Evolutionary conservation across 1,139 yeast species (phyloP), one percentile per base, ranked within the genome.

Genomic region (Candida mesenterica): DNA sequence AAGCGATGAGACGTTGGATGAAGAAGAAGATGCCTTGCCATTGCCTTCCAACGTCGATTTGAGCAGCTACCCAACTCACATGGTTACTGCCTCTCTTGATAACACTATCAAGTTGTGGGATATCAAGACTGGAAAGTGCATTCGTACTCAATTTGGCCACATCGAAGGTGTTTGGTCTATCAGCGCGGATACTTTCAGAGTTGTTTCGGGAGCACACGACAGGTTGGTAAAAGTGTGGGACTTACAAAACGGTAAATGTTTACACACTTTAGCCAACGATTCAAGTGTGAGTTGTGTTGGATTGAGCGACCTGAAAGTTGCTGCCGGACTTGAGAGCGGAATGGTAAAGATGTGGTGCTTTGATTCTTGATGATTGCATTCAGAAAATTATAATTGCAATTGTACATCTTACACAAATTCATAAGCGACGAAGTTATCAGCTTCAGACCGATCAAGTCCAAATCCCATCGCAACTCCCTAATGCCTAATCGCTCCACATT

Each of bases 121-220:
- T 50, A 82, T 89, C 24, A 70, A 72, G 43, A 77, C 94, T 0
- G 97, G 97, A 3, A 78, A 79, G 57, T 90, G 97, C 53, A 78
- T 88, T 14, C 72, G 97, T 39, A 90, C 98, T 0, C 90, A 92
- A 57, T 90, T 90, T 62, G 98, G 98, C 4, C 98, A 92, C 54
- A 88, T 90, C 37, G 97, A 92, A 60, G 97, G 97, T 14, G 96
- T 92, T 14, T 90, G 97, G 97, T 87, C 92, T 28, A 84, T 92
- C 41, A 88, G 92, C 13, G 95, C 97, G 0, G 97, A 92, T 63
- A 89, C 92, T 29, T 92, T 92, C 69, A 74, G 98, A 46, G 85
- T 92, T 30, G 86, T 90, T 13, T 82, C 94, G 53, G 97, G 97
- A 2, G 92, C 96, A 1, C 97, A 90, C 54, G 97, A 92, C 62